Conservation (phyloP, 192 early-diverging fungal species). For the Mortierella alpina region DNA sequence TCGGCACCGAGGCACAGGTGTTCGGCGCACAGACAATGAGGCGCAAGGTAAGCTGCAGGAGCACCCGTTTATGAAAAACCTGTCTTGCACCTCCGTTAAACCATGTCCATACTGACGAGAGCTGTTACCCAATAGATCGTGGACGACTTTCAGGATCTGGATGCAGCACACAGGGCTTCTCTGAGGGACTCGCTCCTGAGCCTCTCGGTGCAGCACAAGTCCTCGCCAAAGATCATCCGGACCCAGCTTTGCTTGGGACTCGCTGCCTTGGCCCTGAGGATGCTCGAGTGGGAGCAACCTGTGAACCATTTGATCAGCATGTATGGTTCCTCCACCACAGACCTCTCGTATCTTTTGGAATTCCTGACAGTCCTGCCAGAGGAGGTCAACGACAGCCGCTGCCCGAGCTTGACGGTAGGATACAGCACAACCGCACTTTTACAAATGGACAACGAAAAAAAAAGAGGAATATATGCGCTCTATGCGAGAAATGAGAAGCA, state of each 20-base stretch:
- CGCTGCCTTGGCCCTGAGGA: constrained; percentile 86
- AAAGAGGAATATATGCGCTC: background rate
- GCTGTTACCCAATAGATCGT: constrained; percentile 67
- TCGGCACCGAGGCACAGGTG: constrained; percentile 70
- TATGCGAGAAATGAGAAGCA: too few species aligned
- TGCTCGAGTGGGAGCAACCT: constrained; percentile 85
- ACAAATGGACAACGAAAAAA: background rate
- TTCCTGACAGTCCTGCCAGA: constrained; percentile 90
- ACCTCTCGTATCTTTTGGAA: constrained; percentile 77
- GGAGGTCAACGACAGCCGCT: constrained; percentile 77
- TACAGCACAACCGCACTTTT: background rate
- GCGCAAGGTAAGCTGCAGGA: constrained; percentile 74
- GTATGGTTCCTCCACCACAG: constrained; percentile 72
- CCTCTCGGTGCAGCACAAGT: constrained; percentile 67
- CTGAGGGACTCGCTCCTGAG: constrained; percentile 84
- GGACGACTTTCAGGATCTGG: constrained; percentile 82
- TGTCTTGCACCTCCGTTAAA: background rate
- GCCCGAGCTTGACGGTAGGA: constrained; percentile 71
- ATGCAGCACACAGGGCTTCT: constrained; percentile 65
- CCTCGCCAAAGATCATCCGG: constrained; percentile 72
- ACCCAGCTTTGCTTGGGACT: constrained; percentile 86
- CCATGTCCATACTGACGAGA: background rate
- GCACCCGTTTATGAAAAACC: background rate
- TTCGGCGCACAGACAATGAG: constrained; percentile 96
- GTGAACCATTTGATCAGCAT: constrained; percentile 77